Evolutionary conservation across 2,329 filamentous ascomycete genomes (phyloP).

Genomic region (Alternaria sp.): DNA sequence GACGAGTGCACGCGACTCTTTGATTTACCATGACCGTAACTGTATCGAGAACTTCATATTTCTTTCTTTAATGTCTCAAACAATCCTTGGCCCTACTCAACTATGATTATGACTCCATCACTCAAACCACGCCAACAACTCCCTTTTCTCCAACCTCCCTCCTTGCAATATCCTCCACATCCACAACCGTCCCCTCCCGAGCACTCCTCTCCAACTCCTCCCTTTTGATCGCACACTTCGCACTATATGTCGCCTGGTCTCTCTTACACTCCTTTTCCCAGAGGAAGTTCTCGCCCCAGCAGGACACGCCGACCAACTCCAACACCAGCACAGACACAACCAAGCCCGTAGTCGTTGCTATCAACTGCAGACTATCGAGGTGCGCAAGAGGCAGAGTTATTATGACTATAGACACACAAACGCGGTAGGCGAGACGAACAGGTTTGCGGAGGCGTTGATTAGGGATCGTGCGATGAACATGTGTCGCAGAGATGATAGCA

Average conservation of each 20-base stretch:
- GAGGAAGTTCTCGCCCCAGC: constrained; percentile 39
- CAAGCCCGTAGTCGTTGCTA: constrained; percentile 52
- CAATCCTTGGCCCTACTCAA: neutral
- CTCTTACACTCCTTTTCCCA: constrained; percentile 35
- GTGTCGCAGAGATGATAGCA: constrained; percentile 62
- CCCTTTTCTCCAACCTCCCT: constrained; percentile 40
- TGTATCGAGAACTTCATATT: neutral
- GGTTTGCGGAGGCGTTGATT: constrained; percentile 61
- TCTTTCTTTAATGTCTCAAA: no score
- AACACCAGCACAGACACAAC: constrained; percentile 44
- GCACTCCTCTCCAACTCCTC: constrained; percentile 42
- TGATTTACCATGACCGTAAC: neutral
- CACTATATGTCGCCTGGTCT: constrained; percentile 40
- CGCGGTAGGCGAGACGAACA: constrained; percentile 61
- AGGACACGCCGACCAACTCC: constrained; percentile 48
- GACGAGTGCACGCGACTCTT: neutral
- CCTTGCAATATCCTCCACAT: constrained; percentile 47
- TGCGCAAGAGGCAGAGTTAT: constrained; percentile 63
- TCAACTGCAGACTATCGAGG: constrained; percentile 49
- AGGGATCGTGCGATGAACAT: constrained; percentile 63
- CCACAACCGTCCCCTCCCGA: constrained; percentile 39
- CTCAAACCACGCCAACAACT: constrained; percentile 13
- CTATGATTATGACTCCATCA: neutral
- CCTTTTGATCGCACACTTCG: constrained; percentile 40
- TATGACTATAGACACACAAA: constrained; percentile 60